These are phyloP conservation scores for Phytopythium delawarense DNA, from an alignment of 352 stramenopile species.

Conservation along the genomic window DNA sequence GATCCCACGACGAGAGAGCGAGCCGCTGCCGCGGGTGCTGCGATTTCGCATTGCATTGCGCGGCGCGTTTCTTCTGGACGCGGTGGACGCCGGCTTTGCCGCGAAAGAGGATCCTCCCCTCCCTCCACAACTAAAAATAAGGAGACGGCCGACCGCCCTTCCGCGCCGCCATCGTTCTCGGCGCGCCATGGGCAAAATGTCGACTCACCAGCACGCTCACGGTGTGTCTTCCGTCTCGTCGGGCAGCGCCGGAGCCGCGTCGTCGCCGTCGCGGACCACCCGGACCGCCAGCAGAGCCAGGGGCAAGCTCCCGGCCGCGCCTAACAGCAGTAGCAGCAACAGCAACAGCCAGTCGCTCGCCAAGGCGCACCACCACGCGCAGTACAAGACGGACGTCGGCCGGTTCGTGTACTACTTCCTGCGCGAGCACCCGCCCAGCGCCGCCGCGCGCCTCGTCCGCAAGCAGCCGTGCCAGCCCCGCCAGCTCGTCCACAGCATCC, in stretches of 20 bases:
- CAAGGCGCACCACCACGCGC: slow-evolving; percentile 9
- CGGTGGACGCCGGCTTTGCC: not conserved
- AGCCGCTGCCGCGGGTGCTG: no score
- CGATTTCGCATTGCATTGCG: no score
- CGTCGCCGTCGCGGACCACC: not conserved
- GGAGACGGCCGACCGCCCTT: not conserved
- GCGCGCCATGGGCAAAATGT: slow-evolving; percentile 3
- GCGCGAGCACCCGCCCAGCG: slow-evolving; percentile 19
- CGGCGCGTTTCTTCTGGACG: slow-evolving; percentile 4
- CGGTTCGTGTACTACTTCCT: slow-evolving; percentile 32
- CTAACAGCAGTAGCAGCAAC: slow-evolving; percentile 5
- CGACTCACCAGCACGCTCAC: slow-evolving; percentile 6
- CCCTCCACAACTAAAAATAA: not conserved
- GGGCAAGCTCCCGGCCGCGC: slow-evolving; percentile 17
- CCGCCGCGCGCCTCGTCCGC: not conserved
- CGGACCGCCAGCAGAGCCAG: not conserved
- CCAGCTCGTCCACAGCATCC: slow-evolving; percentile 11
- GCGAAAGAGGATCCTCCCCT: not conserved
- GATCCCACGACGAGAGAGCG: no score
- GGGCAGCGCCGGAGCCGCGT: not conserved
- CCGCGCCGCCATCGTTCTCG: not conserved
- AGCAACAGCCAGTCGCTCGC: not conserved
- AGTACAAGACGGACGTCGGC: slow-evolving; percentile 27
- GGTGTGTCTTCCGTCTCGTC: slow-evolving; percentile 1
- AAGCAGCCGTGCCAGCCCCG: slow-evolving; percentile 9